Base-by-base conservation (phyloP, 2,329 filamentous ascomycete genomes). In the Meredithiella fracta region DNA sequence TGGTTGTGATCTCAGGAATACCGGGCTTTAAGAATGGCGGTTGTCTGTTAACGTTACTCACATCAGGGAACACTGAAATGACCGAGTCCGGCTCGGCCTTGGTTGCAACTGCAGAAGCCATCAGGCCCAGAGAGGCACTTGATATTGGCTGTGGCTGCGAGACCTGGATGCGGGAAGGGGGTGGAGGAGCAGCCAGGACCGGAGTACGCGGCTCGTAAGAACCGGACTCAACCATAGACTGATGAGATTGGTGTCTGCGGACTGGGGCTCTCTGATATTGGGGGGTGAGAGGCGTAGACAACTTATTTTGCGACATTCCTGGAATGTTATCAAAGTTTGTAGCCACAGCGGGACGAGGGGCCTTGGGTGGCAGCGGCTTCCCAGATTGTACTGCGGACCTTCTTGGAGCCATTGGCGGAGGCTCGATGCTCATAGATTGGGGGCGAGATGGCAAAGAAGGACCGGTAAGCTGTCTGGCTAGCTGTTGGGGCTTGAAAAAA, bases 41-140 rank as follows among this genome's bases (percentile, higher is more conserved):
- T 51, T 89, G 79, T 52, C 92, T 80, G 65, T 96, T 98, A 1
- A 87, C 80, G 61, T 84, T 82, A 1, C 88, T 86, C 1, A 85
- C 74, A 67, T 98, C 90, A 0, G 92, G 92, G 65, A 86, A 96
- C 52, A 86, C 78, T 7, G 76, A 78, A 20, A 71, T 71, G 52
- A 72, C 67, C 9, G 79, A 73, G 14, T 73, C 66, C 1, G 75
- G 65, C 42, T 79, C 76, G 3, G 65, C 55, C 25, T 66, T 62
- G 17, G 50, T 42, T 3, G 58, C 22, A 11, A 38, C 17, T n/a
- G 40, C 47, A 22, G 57, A 9, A 4, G 57, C n/a, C 51, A 58
- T 53, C 17, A 56, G 23, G 2, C 57, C 59, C 7, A 59, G 26
- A 22, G 59, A 22, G 3, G 61, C 47, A 20, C 60, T 47, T 40